Evolutionary conservation across 2,329 filamentous ascomycete genomes (phyloP).

Genomic region (Nothopassalora personata): DNA sequence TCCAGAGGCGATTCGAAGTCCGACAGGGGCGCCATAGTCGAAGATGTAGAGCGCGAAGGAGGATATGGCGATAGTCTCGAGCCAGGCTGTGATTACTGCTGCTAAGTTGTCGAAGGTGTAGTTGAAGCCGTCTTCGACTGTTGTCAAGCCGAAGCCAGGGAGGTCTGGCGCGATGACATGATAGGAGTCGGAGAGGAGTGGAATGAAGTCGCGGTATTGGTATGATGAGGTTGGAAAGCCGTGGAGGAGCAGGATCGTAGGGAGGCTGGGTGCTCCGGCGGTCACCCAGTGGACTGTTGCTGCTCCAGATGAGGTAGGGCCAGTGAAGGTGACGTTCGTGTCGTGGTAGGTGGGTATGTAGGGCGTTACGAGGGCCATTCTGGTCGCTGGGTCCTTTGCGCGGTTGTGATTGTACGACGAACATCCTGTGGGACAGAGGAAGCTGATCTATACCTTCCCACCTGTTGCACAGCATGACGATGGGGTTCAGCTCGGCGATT

Average conservation of each 20-base stretch:
- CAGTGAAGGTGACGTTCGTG: conserved; percentile 7
- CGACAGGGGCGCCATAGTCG: conserved; percentile 57
- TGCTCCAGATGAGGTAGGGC: conserved; percentile 8
- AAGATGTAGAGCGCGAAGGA: conserved; percentile 56
- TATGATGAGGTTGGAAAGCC: conserved; percentile 45
- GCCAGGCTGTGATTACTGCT: conserved; percentile 45
- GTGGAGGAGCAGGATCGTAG: conserved; percentile 43
- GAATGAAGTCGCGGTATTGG: conserved; percentile 44
- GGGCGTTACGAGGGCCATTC: conserved; percentile 6
- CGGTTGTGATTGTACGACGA: too few relatives aligned
- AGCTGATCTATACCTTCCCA: too few relatives aligned
- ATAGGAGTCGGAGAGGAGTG: conserved; percentile 39
- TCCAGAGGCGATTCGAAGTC: conserved; percentile 49
- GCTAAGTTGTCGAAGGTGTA: conserved; percentile 54
- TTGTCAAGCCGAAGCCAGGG: conserved; percentile 56
- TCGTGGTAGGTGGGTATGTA: conserved; percentile 16
- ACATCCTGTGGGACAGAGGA: too few relatives aligned
- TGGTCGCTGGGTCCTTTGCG: background rate
- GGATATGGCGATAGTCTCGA: conserved; percentile 43
- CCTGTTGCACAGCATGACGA: too few relatives aligned
- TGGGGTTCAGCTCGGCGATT: too few relatives aligned
- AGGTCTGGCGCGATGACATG: conserved; percentile 54
- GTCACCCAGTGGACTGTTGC: conserved; percentile 21
- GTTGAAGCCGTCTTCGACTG: conserved; percentile 40
- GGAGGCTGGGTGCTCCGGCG: conserved; percentile 20